These are phyloP conservation scores for Solanum bulbocastanum DNA, from an alignment of 257 asterid species.

Conservation along the genomic window DNA sequence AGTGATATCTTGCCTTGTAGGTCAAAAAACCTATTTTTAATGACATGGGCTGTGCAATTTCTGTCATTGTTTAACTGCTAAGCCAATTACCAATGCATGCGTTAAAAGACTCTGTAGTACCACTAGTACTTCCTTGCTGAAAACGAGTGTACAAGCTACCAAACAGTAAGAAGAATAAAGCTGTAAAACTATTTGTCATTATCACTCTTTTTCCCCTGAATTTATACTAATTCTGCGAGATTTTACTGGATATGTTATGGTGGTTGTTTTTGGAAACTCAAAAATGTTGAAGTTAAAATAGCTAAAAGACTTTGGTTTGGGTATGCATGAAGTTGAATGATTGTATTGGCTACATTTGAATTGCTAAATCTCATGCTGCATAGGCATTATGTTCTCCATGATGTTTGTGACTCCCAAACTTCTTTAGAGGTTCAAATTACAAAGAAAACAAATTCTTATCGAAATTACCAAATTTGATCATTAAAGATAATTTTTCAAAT, in stretches of 20 bases:
- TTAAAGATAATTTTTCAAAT: background rate
- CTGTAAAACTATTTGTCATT: background rate
- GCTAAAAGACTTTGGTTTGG: background rate
- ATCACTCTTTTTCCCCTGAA: background rate
- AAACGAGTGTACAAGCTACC: background rate
- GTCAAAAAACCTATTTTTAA: slow-evolving; percentile 1
- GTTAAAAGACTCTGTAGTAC: background rate
- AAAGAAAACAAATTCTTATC: background rate
- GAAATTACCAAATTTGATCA: background rate
- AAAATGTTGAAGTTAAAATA: background rate
- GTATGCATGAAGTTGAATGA: background rate
- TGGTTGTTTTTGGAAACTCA: background rate
- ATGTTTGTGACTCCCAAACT: background rate
- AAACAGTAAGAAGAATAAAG: background rate
- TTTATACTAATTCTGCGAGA: background rate
- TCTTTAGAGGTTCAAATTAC: background rate
- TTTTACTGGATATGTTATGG: too few species aligned
- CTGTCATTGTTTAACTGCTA: background rate
- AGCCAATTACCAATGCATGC: background rate
- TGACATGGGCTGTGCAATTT: background rate
- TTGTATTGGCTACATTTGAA: background rate
- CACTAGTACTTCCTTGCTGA: background rate
- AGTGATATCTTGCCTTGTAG: slow-evolving; percentile 3
- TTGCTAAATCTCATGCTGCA: background rate
- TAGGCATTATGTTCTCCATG: background rate